phyloP scores from a whole-genome alignment of 306 rosid species.

The Inga laurina region DNA sequence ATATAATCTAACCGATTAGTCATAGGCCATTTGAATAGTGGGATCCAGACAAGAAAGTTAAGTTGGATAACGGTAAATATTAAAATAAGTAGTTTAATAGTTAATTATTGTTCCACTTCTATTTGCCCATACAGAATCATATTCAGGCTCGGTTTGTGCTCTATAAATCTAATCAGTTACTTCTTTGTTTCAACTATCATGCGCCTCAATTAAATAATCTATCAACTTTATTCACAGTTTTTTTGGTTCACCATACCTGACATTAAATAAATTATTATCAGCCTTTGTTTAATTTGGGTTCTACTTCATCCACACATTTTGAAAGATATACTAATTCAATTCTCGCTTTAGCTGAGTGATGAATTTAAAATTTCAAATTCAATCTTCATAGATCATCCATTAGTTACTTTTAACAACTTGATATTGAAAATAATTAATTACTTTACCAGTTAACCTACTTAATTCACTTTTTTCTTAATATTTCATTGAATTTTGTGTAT shows the following conservation, averaged over 20 bases:
- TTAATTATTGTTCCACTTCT: background rate
- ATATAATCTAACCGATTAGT: no score
- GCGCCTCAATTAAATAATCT: background rate
- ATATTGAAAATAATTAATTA: no score
- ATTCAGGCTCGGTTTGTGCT: background rate
- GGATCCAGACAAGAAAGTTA: background rate
- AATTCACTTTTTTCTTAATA: background rate
- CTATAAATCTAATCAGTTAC: background rate
- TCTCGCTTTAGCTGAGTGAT: background rate
- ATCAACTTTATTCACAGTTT: no score
- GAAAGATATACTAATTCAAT: background rate
- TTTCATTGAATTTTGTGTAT: background rate
- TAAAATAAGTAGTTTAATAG: background rate
- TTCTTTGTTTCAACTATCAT: background rate
- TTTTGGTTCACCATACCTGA: background rate
- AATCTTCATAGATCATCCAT: background rate
- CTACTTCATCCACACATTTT: background rate
- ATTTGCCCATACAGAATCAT: background rate
- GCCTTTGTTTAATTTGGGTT: no score
- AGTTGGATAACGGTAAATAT: background rate
- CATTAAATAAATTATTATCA: background rate
- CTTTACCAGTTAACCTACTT: background rate
- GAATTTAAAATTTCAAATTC: background rate
- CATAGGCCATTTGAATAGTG: background rate
- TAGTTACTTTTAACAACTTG: background rate